A percentile compares a stretch with the other conserved stretches of the same genome.
phyloP scores from a whole-genome alignment of 257 asterid species.

The Cynanchum wilfordii region DNA sequence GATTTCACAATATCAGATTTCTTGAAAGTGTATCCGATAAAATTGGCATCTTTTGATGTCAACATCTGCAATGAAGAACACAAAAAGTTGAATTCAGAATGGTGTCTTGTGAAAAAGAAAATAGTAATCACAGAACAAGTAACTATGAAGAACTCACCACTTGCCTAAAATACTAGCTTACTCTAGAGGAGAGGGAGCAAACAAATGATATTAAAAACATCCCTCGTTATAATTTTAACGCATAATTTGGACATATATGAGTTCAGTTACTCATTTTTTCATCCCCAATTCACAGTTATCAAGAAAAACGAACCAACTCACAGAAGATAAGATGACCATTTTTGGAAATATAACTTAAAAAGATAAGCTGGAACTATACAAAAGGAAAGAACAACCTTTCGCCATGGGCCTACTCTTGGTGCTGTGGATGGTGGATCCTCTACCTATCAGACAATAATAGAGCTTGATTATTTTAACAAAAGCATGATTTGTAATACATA shows the following conservation, averaged over 20 bases:
- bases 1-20: slow-evolving; percentile 82
- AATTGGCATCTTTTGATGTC: slow-evolving; percentile 88
- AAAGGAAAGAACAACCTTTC: slow-evolving; percentile 54
- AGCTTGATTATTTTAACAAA: neutral
- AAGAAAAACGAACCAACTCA: neutral
- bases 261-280: neutral
- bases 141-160: neutral
- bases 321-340: neutral
- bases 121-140: neutral
- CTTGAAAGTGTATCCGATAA: slow-evolving; percentile 93
- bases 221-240: neutral
- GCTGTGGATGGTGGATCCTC: slow-evolving; percentile 54
- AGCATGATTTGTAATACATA: neutral
- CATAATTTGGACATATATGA: neutral
- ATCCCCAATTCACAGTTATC: neutral
- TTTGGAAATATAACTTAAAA: neutral
- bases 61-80: slow-evolving; percentile 59
- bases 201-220: neutral
- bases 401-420: slow-evolving; percentile 96
- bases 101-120: neutral
- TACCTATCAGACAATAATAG: slow-evolving; percentile 39
- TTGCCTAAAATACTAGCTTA: neutral
- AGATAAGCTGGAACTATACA: neutral
- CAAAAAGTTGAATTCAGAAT: neutral
- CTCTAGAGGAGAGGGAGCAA: neutral